Evolutionary conservation across 2,329 filamentous ascomycete genomes (phyloP), one percentile per base, ranked within the genome.

Genomic region (Fusarium sp.): DNA sequence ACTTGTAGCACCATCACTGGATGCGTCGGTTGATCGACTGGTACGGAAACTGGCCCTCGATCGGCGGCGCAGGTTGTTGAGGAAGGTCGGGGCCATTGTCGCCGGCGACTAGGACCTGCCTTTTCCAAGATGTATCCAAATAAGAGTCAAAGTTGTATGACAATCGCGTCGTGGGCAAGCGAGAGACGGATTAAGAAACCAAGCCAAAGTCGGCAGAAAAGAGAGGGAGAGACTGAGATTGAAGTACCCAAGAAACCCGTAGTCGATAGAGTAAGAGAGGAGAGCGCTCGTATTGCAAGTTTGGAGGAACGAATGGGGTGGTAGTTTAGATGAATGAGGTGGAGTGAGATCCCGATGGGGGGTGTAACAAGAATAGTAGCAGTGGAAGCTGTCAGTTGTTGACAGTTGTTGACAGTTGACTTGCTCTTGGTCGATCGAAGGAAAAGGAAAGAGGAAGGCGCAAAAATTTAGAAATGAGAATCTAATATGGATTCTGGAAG

Each of bases 21-120:
- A 89, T 13, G 86, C 87, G 75, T 92, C 89, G 52, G 87, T 89
- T 44, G 90, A 89, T 68, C 85, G 86, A 44, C 88, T 87, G 52
- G 89, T 91, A 65, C 88, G 90, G 82, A 94, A 92, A 84, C 91
- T 94, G 68, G 91, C 88, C 80, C 87, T 91, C 62, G 93, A 96
- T 76, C 92, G 91, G 75, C 93, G 90, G 76, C 93, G 92, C 62
- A 97, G 83, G 78, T 92, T 90, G 74, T 81, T 88, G 69, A 96
- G 86, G 79, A 97, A 93, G 46, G 91, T 83, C 38, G 88, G 87
- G 62, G 88, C 84, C 88, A 90, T 90, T 72, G 71, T 70, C 73
- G 72, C 66, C 71, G 56, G 66, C 74, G 59, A 75, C 59, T 72
- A 56, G 62, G 61, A 68, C 53, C 65, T 75, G 42, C 58, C 62